Percentiles rank a stretch among this genome's conserved stretches.
Evolutionary conservation across 2,329 filamentous ascomycete genomes (phyloP).

Genomic region (Talaromyces albobiverticillius): DNA sequence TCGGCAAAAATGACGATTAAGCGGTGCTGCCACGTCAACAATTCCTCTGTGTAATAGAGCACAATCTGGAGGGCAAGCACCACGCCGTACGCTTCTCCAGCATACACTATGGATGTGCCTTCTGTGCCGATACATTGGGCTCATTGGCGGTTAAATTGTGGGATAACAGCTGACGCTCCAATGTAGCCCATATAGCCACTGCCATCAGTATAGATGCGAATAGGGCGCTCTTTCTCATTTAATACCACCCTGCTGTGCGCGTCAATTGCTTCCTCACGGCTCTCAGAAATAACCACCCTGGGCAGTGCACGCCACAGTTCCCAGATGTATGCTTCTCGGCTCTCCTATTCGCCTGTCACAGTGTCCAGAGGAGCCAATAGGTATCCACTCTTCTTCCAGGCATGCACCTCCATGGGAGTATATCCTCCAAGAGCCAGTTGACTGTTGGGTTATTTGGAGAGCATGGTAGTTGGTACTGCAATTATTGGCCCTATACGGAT

Average conservation of each 20-base stretch:
- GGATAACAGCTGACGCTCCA: background rate
- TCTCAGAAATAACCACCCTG: constrained; percentile 7
- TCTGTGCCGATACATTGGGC: background rate
- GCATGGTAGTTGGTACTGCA: background rate
- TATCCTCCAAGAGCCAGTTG: constrained; percentile 1
- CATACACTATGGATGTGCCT: background rate
- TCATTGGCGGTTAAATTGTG: background rate
- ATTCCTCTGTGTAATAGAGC: background rate
- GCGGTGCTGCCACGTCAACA: background rate
- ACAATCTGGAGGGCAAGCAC: background rate
- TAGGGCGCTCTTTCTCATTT: background rate
- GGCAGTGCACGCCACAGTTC: constrained; percentile 12
- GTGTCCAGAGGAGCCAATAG: background rate
- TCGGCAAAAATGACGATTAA: background rate
- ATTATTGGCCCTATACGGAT: background rate
- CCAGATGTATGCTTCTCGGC: constrained; percentile 14
- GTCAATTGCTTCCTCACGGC: background rate
- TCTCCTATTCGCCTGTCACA: background rate
- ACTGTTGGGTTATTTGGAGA: background rate
- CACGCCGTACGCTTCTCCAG: background rate
- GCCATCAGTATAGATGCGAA: background rate
- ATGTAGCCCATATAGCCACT: constrained; percentile 3
- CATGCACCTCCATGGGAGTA: constrained; percentile 5
- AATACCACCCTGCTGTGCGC: background rate
- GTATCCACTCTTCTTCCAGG: constrained; percentile 1